Base-by-base conservation (phyloP, 2,329 filamentous ascomycete species). In the Chaetomium sp. region DNA sequence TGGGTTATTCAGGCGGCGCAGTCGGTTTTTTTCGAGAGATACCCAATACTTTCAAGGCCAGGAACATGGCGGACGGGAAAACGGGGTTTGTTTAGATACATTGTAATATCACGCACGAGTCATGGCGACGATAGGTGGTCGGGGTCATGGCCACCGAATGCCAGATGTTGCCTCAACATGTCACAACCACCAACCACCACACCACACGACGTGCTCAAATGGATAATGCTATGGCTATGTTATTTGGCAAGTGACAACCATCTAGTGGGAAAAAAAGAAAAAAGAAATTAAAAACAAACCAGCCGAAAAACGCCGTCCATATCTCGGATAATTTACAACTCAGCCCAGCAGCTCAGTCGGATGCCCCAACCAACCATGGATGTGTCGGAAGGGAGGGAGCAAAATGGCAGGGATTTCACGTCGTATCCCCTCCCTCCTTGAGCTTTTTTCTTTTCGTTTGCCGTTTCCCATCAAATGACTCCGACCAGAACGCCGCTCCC, bases 271-370 rank as follows among this genome's bases (percentile, higher is more conserved):
- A 13, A 29, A 50, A 33, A 13, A 29, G 38, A 33, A 16, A 25
- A 25, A 53, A 7, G 57, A 55, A 60, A 19, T 42, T 42, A 47
- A 60, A 35, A 50, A 53, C 49, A 47, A 31, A 66, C 50, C 60
- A 60, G 45, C 51, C 59, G 21, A 19, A 42, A 47, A 66, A 66
- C 64, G 64, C 64, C 64, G 29, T 51, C 64, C 64, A 63, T 49
- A 56, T 49, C 53, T 57, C 45, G 23, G 21, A n/a, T 60, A 63
- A 13, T 60, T 47, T 63, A 66, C 64, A 66, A 53, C 64, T 60
- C 57, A 53, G 35, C 25, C 58, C 23, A 16, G 4, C 23, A 35
- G 21, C 57, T 33, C 23, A 35, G 45, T 49, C 13, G n/a, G 12
- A 23, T 23, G 8, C 45, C 45, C 45, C 45, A 10, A 21, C 45